Base-by-base conservation (phyloP, 306 rosid species). In the Cucurbita argyrosperma region DNA sequence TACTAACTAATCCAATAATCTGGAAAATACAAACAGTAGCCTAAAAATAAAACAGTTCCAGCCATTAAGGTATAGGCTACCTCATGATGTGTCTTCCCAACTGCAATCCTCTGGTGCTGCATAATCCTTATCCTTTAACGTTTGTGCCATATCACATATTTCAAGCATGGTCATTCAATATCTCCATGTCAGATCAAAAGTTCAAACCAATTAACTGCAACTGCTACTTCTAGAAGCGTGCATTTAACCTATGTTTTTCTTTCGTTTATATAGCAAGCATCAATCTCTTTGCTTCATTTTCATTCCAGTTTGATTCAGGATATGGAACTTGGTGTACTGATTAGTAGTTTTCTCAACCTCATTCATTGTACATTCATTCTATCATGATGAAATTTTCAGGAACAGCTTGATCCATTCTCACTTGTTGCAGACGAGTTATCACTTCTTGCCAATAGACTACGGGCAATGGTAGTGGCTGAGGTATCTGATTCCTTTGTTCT, bases 371-470 rank as follows among this genome's bases (percentile, higher is more conserved):
- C 49, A 16, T 7, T 38, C 37, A 23, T 43, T 61, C 35, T 73
- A 70, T 62, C 77, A 54, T 59, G 68, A 76, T 77, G 42, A 18
- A 39, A 59, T 76, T 83, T 83, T 68, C 88, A 93, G 96, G 98
- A 88, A 57, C 80, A 88, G 71, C 88, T 74, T 30, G 98, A 93
- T 79, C 97, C 98, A 4, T 93, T 93, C 85, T 89, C 96, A 8
- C 82, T 93, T 71, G 98, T 93, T 76, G 92, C 98, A 21, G 97
- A 93, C 45, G 98, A 93, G 76, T 79, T 93, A 61, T 93, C 92
- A 60, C 78, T 80, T 77, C 74, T 93, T 81, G 96, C 96, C 60
- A 81, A 86, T 80, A 86, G 91, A 59, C 84, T 93, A 71, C 84
- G 97, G 54, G 81, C 83, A 26, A 90, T 89, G 96, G 96, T 90